phyloP scores from a whole-genome alignment of 352 stramenopile genomes.

The Phytophthora aleatoria region DNA sequence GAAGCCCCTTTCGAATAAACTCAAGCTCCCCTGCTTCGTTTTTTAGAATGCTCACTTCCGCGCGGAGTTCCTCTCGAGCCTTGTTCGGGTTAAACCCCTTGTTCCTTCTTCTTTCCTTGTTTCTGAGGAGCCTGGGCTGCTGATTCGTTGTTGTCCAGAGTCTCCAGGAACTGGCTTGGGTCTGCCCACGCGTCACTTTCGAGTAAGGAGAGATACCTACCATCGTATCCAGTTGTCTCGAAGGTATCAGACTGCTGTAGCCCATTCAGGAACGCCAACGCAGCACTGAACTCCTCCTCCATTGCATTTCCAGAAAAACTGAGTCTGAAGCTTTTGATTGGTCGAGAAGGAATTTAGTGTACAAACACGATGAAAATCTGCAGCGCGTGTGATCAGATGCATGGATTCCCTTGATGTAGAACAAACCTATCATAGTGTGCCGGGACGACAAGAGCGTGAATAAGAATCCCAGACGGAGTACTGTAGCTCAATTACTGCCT shows the following conservation, averaged over 20 bases:
- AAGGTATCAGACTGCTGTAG: neutral
- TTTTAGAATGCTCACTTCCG: conserved; percentile 29
- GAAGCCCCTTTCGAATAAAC: conserved; percentile 7
- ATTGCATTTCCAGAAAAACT: neutral
- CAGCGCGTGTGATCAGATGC: no score
- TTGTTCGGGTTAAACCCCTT: conserved; percentile 13
- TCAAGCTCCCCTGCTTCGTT: conserved; percentile 25
- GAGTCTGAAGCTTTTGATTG: neutral
- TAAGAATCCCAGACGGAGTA: no score
- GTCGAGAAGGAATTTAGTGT: neutral
- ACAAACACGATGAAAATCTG: no score
- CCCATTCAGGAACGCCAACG: conserved; percentile 1
- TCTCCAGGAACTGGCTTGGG: neutral
- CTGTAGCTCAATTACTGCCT: no score
- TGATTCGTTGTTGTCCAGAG: neutral
- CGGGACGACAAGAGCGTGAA: no score
- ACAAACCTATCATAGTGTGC: no score
- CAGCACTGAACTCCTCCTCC: neutral
- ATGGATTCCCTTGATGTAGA: no score
- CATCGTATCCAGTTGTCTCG: neutral
- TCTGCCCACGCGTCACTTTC: neutral
- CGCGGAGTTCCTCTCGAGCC: conserved; percentile 17
- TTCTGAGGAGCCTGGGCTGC: neutral
- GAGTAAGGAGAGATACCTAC: neutral
- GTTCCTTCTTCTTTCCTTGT: neutral